Conservation (phyloP, 164 flowering plant species). For the Tinospora cordifolia region DNA sequence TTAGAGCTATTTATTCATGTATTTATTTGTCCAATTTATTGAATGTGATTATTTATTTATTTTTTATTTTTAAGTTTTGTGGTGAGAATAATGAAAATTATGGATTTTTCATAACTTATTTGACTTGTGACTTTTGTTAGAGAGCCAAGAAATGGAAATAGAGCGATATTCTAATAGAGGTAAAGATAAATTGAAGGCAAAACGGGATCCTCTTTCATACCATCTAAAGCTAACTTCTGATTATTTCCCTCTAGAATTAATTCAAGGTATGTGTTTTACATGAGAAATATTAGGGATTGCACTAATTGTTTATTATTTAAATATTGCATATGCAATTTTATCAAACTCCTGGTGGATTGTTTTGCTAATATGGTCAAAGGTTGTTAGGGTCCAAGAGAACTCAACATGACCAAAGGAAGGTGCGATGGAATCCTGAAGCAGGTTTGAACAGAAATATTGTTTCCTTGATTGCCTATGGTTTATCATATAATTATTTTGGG, state of each 20-base stretch:
- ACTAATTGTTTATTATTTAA: neutral
- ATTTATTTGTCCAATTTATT: neutral
- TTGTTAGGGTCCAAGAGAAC: conserved; percentile 22
- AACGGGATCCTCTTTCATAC: conserved; percentile 19
- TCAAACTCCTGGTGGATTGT: neutral
- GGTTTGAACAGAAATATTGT: conserved; percentile 20
- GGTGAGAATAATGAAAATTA: neutral
- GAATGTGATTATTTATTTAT: neutral
- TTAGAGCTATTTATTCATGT: neutral
- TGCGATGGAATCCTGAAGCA: conserved; percentile 40
- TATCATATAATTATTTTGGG: neutral
- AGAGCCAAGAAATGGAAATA: conserved; percentile 23
- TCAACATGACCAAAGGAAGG: conserved; percentile 25
- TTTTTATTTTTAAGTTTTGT: too few relatives aligned
- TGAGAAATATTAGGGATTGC: neutral
- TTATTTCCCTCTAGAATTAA: conserved; percentile 31
- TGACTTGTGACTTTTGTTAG: conserved; percentile 17
- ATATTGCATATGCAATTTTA: neutral
- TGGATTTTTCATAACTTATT: neutral
- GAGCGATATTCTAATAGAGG: conserved; percentile 34
- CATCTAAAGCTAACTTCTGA: conserved; percentile 21
- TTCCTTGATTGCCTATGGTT: neutral
- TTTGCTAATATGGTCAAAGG: conserved; percentile 3
- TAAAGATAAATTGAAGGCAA: conserved; percentile 19
- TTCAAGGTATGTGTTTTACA: conserved; percentile 24